Conservation (phyloP, 148 eudicot species). For the Fagopyrum esculentum region DNA sequence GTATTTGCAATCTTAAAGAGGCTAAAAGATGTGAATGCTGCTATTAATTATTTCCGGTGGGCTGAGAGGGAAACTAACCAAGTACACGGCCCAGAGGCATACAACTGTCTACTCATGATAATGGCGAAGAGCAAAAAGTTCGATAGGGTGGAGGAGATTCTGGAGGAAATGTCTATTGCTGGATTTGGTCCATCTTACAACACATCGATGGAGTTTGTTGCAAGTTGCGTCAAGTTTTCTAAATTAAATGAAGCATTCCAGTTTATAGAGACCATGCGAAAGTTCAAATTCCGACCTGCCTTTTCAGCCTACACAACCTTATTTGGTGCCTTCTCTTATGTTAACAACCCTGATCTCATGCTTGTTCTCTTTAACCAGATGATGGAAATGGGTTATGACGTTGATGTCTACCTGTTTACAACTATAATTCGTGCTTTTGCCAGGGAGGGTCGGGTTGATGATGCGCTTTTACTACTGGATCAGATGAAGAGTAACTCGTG, state of each 20-base stretch:
- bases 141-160: slow-evolving; percentile 45
- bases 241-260: slow-evolving; percentile 50
- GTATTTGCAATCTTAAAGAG: slow-evolving; percentile 64
- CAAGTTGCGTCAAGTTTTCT: slow-evolving; percentile 44
- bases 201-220: slow-evolving; percentile 62
- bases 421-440: slow-evolving; percentile 80
- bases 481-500: slow-evolving; percentile 79
- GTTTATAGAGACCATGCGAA: slow-evolving; percentile 66
- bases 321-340: slow-evolving; percentile 62
- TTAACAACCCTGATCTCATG: slow-evolving; percentile 64
- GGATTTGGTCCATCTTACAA: slow-evolving; percentile 71
- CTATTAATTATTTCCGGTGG: slow-evolving; percentile 78
- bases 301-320: slow-evolving; percentile 89
- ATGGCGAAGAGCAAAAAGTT: slow-evolving; percentile 58
- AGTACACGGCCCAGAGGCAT: slow-evolving; percentile 75
- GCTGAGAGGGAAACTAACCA: slow-evolving; percentile 46
- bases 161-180: slow-evolving; percentile 89
- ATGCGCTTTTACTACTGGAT: slow-evolving; percentile 77
- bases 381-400: slow-evolving; percentile 93
- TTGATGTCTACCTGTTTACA: slow-evolving; percentile 74
- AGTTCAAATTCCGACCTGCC: slow-evolving; percentile 83
- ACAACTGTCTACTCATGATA: slow-evolving; percentile 69
- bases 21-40: slow-evolving; percentile 54
- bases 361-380: slow-evolving; percentile 73
- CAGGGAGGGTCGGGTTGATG: slow-evolving; percentile 66